Evolutionary conservation across 768 basidiomycete genomes (phyloP).

Genomic region (Piloderma croceum): DNA sequence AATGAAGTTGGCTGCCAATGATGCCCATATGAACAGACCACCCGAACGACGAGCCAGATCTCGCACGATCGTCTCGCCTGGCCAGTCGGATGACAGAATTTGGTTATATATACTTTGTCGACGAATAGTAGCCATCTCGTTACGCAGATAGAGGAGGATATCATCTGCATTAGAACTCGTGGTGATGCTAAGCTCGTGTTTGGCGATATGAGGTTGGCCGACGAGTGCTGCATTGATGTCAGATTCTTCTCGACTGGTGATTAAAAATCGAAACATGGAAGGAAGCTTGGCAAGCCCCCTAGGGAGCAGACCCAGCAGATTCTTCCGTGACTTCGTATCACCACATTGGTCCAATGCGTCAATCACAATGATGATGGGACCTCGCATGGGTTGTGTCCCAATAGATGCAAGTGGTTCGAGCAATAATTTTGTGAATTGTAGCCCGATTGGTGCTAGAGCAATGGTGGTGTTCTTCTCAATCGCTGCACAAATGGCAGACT

Average conservation of each 20-base stretch:
- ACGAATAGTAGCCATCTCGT: background rate
- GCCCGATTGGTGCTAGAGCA: background rate
- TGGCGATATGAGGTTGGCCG: constrained; percentile 8
- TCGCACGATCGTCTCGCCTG: constrained; percentile 13
- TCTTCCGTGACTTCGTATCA: constrained; percentile 17
- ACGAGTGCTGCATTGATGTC: constrained; percentile 22
- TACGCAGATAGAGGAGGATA: background rate
- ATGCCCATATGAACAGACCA: constrained; percentile 29
- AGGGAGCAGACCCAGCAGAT: constrained; percentile 21
- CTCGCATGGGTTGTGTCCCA: constrained; percentile 3
- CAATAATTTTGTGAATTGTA: background rate
- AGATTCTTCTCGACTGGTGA: constrained; percentile 26
- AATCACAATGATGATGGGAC: constrained; percentile 23
- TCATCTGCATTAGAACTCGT: background rate
- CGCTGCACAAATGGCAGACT: constrained; percentile 19
- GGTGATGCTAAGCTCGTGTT: background rate
- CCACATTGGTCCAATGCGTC: constrained; percentile 29
- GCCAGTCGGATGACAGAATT: constrained; percentile 24
- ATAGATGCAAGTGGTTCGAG: background rate
- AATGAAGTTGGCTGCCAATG: constrained; percentile 18
- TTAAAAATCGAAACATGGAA: constrained; percentile 22
- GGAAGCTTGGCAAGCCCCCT: constrained; percentile 21
- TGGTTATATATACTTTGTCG: background rate
- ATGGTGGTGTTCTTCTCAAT: constrained; percentile 18
- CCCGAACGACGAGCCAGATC: constrained; percentile 9